phyloP scores from a whole-genome alignment of 192 early-diverging fungal species.

The Podila epigama region DNA sequence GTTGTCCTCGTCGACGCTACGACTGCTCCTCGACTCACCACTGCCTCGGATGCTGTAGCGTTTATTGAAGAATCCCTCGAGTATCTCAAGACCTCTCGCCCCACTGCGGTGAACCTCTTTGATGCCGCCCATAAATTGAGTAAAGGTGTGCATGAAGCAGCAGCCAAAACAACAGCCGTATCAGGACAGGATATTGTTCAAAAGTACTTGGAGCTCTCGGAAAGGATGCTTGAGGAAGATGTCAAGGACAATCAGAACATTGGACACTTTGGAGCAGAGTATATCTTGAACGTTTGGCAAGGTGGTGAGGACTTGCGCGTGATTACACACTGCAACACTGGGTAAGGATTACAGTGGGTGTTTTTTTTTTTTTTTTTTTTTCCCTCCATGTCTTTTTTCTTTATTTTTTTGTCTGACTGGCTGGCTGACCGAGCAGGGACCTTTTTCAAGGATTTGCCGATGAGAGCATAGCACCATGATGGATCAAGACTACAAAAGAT shows the following conservation, averaged over 20 bases:
- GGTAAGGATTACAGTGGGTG: conserved; percentile 55
- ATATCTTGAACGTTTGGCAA: conserved; percentile 60
- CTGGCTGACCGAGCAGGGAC: no score
- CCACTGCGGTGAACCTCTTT: conserved; percentile 97
- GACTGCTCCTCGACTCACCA: conserved; percentile 21
- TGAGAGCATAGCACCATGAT: no score
- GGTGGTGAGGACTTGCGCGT: conserved; percentile 61
- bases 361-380: background rate
- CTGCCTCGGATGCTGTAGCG: conserved; percentile 43
- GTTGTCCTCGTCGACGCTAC: conserved; percentile 67
- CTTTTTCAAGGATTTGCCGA: no score
- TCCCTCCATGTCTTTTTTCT: no score
- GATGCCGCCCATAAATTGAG: conserved; percentile 75
- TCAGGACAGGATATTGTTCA: conserved; percentile 55
- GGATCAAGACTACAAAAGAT: no score
- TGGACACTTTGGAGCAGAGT: conserved; percentile 82
- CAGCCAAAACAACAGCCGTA: conserved; percentile 13
- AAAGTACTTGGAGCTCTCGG: conserved; percentile 76
- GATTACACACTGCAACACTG: conserved; percentile 98
- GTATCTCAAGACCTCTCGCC: conserved; percentile 89
- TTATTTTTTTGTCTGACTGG: no score
- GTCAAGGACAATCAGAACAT: conserved; percentile 89
- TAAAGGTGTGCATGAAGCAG: conserved; percentile 36
- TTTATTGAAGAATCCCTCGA: conserved; percentile 70
- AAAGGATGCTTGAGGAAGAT: conserved; percentile 86